These are phyloP conservation scores for Penicillium psychrofluorescens DNA, from an alignment of 495 filamentous ascomycete genomes.

Conservation along the genomic window DNA sequence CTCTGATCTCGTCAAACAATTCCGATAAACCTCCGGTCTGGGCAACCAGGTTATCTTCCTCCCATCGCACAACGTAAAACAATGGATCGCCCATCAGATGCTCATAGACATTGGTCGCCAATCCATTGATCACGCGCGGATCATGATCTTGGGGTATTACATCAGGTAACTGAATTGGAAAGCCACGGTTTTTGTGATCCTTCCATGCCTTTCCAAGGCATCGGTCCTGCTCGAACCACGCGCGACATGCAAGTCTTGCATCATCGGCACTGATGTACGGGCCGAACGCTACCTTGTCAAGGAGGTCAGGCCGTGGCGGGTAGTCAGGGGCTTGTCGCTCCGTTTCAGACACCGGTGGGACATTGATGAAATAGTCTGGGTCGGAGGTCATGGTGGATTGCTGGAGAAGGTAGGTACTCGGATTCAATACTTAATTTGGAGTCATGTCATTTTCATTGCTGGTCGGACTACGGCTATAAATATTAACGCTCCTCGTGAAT, in stretches of 20 bases:
- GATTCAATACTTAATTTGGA: too few relatives aligned
- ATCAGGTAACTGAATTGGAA: neutral
- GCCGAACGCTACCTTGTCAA: slow-evolving; percentile 12
- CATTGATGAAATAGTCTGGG: too few relatives aligned
- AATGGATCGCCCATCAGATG: slow-evolving; percentile 12
- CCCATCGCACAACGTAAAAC: slow-evolving; percentile 1
- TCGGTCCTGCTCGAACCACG: slow-evolving; percentile 17
- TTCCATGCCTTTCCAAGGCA: slow-evolving; percentile 7
- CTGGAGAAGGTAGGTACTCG: too few relatives aligned
- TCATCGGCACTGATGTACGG: slow-evolving; percentile 6
- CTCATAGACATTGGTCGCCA: slow-evolving; percentile 19
- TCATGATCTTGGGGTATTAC: too few relatives aligned
- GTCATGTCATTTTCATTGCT: too few relatives aligned
- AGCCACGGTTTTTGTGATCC: slow-evolving; percentile 1
- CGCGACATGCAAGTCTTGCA: slow-evolving; percentile 15
- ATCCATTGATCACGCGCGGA: slow-evolving; percentile 1
- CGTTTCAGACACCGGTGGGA: too few relatives aligned
- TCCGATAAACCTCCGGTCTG: too few relatives aligned
- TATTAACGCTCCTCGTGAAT: too few relatives aligned
- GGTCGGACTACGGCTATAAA: too few relatives aligned
- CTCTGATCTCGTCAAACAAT: too few relatives aligned
- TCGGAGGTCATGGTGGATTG: too few relatives aligned
- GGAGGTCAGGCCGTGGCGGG: slow-evolving; percentile 14
- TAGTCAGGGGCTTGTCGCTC: slow-evolving; percentile 3
- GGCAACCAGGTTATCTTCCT: neutral